phyloP scores from a whole-genome alignment of 805 yeast species.

The Babjeviella inositovora region DNA sequence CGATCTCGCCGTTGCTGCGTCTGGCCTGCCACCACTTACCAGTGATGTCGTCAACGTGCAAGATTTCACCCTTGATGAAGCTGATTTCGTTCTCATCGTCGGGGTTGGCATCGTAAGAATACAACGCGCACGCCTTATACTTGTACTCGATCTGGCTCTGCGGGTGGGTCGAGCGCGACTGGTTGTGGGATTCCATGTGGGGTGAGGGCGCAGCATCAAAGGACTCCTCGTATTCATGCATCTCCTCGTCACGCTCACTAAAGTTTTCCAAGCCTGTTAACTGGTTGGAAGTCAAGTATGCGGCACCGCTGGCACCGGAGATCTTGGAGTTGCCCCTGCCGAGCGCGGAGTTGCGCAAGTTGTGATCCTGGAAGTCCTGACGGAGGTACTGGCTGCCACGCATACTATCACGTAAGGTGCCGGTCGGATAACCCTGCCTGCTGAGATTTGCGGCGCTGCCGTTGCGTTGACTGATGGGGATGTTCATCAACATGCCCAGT shows the following conservation, averaged over 20 bases:
- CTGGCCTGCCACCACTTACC: slow-evolving; percentile 99
- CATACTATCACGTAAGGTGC: too few species aligned
- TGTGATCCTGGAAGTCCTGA: slow-evolving; percentile 15
- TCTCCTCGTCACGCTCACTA: too few species aligned
- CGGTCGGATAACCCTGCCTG: slow-evolving; percentile 2
- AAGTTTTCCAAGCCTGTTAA: slow-evolving; percentile 28
- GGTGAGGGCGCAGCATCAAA: too few species aligned
- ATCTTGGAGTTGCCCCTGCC: slow-evolving; percentile 13
- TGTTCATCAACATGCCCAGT: slow-evolving; percentile 5
- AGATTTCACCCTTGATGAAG: slow-evolving; percentile 79
- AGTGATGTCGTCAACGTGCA: slow-evolving; percentile 81
- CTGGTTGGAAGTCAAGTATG: slow-evolving; percentile 23
- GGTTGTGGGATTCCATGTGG: too few species aligned
- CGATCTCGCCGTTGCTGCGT: slow-evolving; percentile 79
- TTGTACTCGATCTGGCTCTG: slow-evolving; percentile 40
- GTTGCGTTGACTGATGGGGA: slow-evolving; percentile 6
- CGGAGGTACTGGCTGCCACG: too few species aligned
- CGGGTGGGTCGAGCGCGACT: too few species aligned
- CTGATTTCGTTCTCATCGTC: slow-evolving; percentile 89
- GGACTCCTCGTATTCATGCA: too few species aligned
- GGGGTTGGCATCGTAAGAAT: slow-evolving; percentile 77
- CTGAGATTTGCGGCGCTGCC: slow-evolving; percentile 1
- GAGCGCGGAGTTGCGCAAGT: slow-evolving; percentile 17
- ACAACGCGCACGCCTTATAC: slow-evolving; percentile 74
- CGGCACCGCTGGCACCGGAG: slow-evolving; percentile 1